Evolutionary conservation across 1,139 yeast species (phyloP), one percentile per base, ranked within the genome.

Genomic region (Nakaseomyces sp.): DNA sequence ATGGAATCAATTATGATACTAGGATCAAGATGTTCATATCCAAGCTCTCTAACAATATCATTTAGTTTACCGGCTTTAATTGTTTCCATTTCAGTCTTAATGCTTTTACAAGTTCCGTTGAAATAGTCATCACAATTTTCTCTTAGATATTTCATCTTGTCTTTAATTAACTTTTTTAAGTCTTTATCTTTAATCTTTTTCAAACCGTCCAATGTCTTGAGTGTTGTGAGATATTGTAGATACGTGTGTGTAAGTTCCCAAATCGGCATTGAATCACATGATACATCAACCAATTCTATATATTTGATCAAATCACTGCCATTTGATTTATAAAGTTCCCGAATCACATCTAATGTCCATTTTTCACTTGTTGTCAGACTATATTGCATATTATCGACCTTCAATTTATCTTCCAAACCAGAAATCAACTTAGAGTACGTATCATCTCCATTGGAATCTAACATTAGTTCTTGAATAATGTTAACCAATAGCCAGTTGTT

Each of bases 181-280:
- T 47, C 35, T 31, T 42, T 46, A 39, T 55, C 55, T 37, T 57
- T 56, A 15, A 60, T 50, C 41, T 60, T 55, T 41, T 64, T 61
- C 43, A 59, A 50, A 6, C 50, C 51, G 33, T 62, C 67, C 31
- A 64, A 48, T 5, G 65, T 64, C 43, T 63, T 61, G 12, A 62
- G 49, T 1, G 67, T 63, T 9, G 61, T 48, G 9, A 63, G 40
- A 17, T 44, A 43, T 3, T 53, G 51, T 19, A 55, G 43, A 32
- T 63, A 61, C 18, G 44, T 41, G 43, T 59, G 58, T 13, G 55
- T 18, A 16, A 29, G 9, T 15, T 20, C 29, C 44, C 44, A 42
- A 2, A 32, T 8, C 7, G 24, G 36, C 4, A 5, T 9, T 5
- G 13, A n/a, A 17, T 32, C 36, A 18, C 7, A 5, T 5, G 22